Evolutionary conservation across 2,329 filamentous ascomycete species (phyloP).

Genomic region (Chaetothyriales sp.): DNA sequence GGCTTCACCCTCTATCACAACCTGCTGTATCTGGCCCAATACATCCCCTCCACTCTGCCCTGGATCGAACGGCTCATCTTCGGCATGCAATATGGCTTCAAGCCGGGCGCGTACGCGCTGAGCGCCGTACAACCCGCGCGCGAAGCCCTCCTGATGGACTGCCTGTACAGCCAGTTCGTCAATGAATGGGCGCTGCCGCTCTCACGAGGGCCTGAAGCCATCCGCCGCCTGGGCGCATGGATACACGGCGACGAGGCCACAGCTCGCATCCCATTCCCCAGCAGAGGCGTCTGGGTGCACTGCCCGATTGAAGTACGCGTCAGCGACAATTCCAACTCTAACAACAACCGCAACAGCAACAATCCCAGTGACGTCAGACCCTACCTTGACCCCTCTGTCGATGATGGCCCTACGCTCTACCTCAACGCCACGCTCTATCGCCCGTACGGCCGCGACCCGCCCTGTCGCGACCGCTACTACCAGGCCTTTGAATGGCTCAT

Average conservation of each 20-base stretch:
- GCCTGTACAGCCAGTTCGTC: slow-evolving; percentile 93
- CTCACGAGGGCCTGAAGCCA: slow-evolving; percentile 70
- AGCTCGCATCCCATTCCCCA: slow-evolving; percentile 65
- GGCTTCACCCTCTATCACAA: slow-evolving; percentile 90
- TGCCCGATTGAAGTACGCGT: slow-evolving; percentile 88
- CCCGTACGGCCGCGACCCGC: slow-evolving; percentile 64
- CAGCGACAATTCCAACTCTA: slow-evolving; percentile 49
- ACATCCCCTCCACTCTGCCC: slow-evolving; percentile 64
- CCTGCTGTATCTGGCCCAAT: slow-evolving; percentile 67
- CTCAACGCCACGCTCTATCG: slow-evolving; percentile 83
- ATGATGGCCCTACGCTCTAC: slow-evolving; percentile 63
- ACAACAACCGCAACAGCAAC: slow-evolving; percentile 26
- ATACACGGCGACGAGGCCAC: slow-evolving; percentile 58
- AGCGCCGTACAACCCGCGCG: slow-evolving; percentile 69
- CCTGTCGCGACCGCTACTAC: slow-evolving; percentile 65
- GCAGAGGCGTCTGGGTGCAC: slow-evolving; percentile 68
- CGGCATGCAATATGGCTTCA: slow-evolving; percentile 92
- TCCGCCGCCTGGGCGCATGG: slow-evolving; percentile 74
- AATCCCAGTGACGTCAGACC: slow-evolving; percentile 34
- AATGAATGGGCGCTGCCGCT: slow-evolving; percentile 96
- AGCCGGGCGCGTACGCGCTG: slow-evolving; percentile 47
- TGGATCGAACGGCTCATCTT: slow-evolving; percentile 95
- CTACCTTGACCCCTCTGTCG: slow-evolving; percentile 58
- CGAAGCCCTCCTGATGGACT: slow-evolving; percentile 83
- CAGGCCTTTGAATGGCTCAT: slow-evolving; percentile 84